Evolutionary conservation across 345 rosid species (phyloP).

Genomic region (Gossypium mustelinum): DNA sequence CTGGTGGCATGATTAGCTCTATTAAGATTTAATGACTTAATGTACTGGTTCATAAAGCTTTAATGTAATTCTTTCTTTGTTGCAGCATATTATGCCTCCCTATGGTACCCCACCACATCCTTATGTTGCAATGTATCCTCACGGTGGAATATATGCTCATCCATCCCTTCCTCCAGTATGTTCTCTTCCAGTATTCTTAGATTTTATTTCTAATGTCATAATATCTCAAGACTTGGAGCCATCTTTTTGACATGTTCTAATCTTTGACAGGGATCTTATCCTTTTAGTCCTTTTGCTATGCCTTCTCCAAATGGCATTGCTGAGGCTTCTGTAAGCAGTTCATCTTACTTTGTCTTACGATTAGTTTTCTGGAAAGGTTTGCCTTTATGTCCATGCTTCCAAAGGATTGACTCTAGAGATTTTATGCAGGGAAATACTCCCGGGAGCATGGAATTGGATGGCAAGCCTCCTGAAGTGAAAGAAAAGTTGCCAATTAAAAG

Average conservation of each 20-base stretch:
- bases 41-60: slow-evolving; percentile 2
- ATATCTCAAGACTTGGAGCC: slow-evolving; percentile 10
- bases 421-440: slow-evolving; percentile 69
- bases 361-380: slow-evolving; percentile 16
- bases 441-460: slow-evolving; percentile 64
- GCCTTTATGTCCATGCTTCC: slow-evolving; percentile 12
- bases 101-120: slow-evolving; percentile 98
- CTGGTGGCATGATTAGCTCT: slow-evolving; percentile 2
- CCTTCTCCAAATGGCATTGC: slow-evolving; percentile 88
- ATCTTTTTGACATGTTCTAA: slow-evolving; percentile 8
- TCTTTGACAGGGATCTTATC: slow-evolving; percentile 77
- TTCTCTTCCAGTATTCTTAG: slow-evolving; percentile 16
- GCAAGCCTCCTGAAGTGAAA: slow-evolving; percentile 74
- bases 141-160: slow-evolving; percentile 92
- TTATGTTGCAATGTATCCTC: slow-evolving; percentile 98
- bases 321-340: slow-evolving; percentile 69
- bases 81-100: slow-evolving; percentile 97
- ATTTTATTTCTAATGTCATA: slow-evolving; percentile 14
- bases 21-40: slow-evolving; percentile 6
- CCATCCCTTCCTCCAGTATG: slow-evolving; percentile 92
- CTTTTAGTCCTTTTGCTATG: slow-evolving; percentile 94
- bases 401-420: slow-evolving; percentile 18
- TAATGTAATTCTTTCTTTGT: slow-evolving; percentile 4
- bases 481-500: slow-evolving; percentile 97
- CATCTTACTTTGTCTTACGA: slow-evolving; percentile 10